Percentiles rank a stretch among this genome's conserved stretches.
These are phyloP conservation scores for Vanderwaltozyma verrucispora DNA, from an alignment of 805 yeast genomes.

Conservation along the genomic window DNA sequence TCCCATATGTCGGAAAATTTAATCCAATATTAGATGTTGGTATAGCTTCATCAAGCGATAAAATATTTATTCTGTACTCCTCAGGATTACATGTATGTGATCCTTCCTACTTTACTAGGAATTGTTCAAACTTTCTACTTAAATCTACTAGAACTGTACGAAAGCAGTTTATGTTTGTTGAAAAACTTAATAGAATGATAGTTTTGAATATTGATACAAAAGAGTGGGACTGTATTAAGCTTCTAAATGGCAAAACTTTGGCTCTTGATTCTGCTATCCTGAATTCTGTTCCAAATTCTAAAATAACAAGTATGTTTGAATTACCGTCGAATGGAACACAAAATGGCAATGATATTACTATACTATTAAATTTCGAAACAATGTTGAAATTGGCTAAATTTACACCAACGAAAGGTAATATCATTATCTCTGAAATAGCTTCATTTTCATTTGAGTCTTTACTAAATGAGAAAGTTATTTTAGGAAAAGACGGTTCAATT, in stretches of 20 bases:
- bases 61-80: constrained; percentile 13
- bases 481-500: constrained; percentile 1
- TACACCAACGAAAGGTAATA: constrained; percentile 9
- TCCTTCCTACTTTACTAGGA: constrained; percentile 15
- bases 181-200: constrained; percentile 20
- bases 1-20: constrained; percentile 10
- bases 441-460: constrained; percentile 2
- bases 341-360: neutral
- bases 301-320: constrained; percentile 9
- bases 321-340: neutral
- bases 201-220: constrained; percentile 12
- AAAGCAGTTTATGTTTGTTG: constrained; percentile 14
- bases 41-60: neutral
- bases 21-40: constrained; percentile 15
- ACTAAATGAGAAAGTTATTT: constrained; percentile 3
- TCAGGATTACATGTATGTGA: constrained; percentile 17
- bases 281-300: neutral
- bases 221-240: constrained; percentile 22
- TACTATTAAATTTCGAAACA: constrained; percentile 9
- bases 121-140: constrained; percentile 14
- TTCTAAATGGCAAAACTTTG: constrained; percentile 19
- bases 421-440: constrained; percentile 5
- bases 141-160: constrained; percentile 17
- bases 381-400: constrained; percentile 11
- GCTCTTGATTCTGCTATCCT: constrained; percentile 11